These are phyloP conservation scores for Niveomyces coronatus DNA, from an alignment of 2,329 filamentous ascomycete genomes.

Conservation along the genomic window DNA sequence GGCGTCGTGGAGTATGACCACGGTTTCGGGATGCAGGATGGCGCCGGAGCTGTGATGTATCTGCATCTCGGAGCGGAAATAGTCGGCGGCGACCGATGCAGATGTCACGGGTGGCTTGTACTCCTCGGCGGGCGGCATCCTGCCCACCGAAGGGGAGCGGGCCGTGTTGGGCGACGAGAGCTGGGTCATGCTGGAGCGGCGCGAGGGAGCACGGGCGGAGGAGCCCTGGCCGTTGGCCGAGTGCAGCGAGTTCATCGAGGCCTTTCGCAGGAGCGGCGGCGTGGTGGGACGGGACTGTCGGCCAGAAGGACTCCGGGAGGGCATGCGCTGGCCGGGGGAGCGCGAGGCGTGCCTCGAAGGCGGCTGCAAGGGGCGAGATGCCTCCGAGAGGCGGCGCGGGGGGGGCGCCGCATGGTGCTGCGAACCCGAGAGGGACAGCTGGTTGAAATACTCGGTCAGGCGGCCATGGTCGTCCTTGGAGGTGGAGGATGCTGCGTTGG, in stretches of 20 bases:
- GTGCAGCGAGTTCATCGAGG: conserved; percentile 47
- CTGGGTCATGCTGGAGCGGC: conserved; percentile 38
- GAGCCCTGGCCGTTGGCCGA: conserved; percentile 33
- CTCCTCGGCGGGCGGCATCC: conserved; percentile 21
- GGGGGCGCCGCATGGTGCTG: conserved; percentile 12
- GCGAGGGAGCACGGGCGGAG: conserved; percentile 30
- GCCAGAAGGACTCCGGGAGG: conserved; percentile 33
- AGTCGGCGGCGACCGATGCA: conserved; percentile 50
- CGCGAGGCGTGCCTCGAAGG: conserved; percentile 26
- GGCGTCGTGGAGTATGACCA: conserved; percentile 83
- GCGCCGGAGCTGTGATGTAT: conserved; percentile 42
- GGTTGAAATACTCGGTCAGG: conserved; percentile 32
- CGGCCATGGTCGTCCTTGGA: conserved; percentile 21
- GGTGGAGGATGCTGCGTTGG: conserved; percentile 15
- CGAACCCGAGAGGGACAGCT: conserved; percentile 29
- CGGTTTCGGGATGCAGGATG: conserved; percentile 44
- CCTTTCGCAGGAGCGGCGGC: conserved; percentile 43
- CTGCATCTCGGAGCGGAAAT: conserved; percentile 61
- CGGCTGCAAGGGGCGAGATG: conserved; percentile 27
- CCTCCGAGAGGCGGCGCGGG: conserved; percentile 20
- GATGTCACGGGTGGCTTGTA: conserved; percentile 33
- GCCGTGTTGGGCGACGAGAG: conserved; percentile 31
- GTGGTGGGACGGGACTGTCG: conserved; percentile 36
- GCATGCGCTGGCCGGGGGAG: conserved; percentile 27
- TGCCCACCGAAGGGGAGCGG: conserved; percentile 25